These are phyloP conservation scores for Syzygium aqueum DNA, from an alignment of 345 rosid genomes.

Conservation along the genomic window DNA sequence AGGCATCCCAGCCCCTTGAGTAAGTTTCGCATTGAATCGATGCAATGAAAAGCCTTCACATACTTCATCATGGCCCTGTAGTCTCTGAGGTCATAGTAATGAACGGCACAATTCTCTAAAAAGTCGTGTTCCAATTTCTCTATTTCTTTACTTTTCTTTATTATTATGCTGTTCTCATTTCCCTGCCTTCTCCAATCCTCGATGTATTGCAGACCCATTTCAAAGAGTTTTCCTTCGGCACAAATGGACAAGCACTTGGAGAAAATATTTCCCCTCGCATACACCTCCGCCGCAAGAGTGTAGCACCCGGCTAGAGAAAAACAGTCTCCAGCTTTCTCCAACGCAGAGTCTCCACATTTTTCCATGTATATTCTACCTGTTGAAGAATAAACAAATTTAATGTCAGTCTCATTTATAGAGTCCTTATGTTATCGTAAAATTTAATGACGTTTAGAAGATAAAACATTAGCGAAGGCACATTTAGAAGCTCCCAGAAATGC, in stretches of 20 bases:
- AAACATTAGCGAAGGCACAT: not conserved
- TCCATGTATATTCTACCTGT: conserved; percentile 32
- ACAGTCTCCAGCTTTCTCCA: conserved; percentile 37
- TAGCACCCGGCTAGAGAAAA: conserved; percentile 21
- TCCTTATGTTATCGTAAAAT: not conserved
- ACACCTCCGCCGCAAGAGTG: conserved; percentile 26
- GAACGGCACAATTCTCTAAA: conserved; percentile 28
- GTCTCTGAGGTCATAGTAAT: conserved; percentile 15
- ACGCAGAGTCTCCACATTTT: conserved; percentile 20
- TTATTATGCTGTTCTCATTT: not conserved
- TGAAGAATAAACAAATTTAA: not conserved
- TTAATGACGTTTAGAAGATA: not conserved
- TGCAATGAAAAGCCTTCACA: conserved; percentile 17
- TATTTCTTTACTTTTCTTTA: conserved; percentile 3
- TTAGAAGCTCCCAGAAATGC: not conserved
- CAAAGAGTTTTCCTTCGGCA: conserved; percentile 26
- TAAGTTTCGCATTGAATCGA: conserved; percentile 12
- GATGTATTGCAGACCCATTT: conserved; percentile 25
- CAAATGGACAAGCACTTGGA: conserved; percentile 26
- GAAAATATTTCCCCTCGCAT: conserved; percentile 19
- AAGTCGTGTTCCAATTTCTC: conserved; percentile 20
- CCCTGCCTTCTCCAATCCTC: conserved; percentile 19
- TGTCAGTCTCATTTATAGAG: not conserved
- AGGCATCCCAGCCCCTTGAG: conserved; percentile 19
- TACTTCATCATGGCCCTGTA: conserved; percentile 22